Base-by-base conservation (phyloP, 176 grass and related monocot genomes). In the Zea luxurians region DNA sequence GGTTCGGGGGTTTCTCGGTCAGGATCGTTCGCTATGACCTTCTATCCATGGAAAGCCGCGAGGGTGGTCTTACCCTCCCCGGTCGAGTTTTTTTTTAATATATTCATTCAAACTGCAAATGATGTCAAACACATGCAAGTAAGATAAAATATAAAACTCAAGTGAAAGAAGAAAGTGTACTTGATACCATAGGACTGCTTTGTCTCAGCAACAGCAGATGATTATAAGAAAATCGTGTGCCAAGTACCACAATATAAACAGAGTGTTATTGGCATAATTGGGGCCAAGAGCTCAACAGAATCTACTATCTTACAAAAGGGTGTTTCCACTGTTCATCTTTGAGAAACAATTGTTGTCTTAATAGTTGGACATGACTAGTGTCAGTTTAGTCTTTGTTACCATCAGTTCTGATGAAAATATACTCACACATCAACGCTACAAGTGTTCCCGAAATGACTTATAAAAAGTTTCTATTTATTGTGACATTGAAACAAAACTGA, bases 401-500 rank as follows among this genome's bases (percentile, higher is more conserved):
- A 27, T 27, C 27, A 27, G 27, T 27, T 27, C 27, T 27, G 27
- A 27, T 27, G 27, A 27, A 27, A 27, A 70, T 70, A 58, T 75
- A 57, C 48, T 64, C 81, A 58, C 59, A 76, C 40, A 76, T 55
- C 47, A 84, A 80, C 21, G 70, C 21, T 48, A 64, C 43, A 57
- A 64, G 15, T 70, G 34, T 55, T 84, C 40, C 18, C 64, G 38
- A 61, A 27, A 77, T 89, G 75, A 42, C 36, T 73, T 43, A 80
- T 61, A 78, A 81, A 85, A 77, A 81, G 7, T 73, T 50, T 78
- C 59, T 82, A 73, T 61, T 73, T 52, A 66, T 61, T 77, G 47
- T 66, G 58, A 73, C 16, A 65, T 11, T 71, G 34, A 76, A 77
- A 72, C 72, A 81, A 81, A 89, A 85, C 48, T 85, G 73, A 73